Evolutionary conservation across 2,329 filamentous ascomycete genomes (phyloP), one percentile per base, ranked within the genome.

Genomic region (Allantophomopsis lycopodina): DNA sequence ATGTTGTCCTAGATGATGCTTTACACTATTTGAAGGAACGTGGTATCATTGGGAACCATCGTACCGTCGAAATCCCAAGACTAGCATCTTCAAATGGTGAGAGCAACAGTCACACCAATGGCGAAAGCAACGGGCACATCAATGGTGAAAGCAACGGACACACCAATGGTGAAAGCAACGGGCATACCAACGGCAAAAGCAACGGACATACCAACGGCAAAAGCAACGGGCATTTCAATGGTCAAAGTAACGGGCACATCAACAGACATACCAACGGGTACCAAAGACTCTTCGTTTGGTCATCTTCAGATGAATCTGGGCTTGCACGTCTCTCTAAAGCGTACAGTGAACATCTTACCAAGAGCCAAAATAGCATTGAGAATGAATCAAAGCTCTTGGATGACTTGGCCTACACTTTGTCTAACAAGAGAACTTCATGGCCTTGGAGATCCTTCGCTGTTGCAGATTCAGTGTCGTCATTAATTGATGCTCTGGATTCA

Each of bases 1-100:
- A 68, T 45, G 55, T 56, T 2, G 56, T 67, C 3, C 48, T 51
- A 38, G 52, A 57, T 16, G 55, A 52, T 47, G 54, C 51, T 4
- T 42, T 42, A 15, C n/a, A 44, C 39, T 38, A 13, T 28, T 35
- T 11, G 31, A n/a, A n/a, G n/a, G n/a, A n/a, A n/a, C n/a, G n/a
- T n/a, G n/a, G n/a, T n/a, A n/a, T n/a, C n/a, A n/a, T n/a, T n/a
- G 13, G 5, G 35, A 18, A 18, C 14, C 37, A 16, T 17, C 23
- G 6, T 16, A 6, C 5, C 30, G 16, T 30, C 44, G 35, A 45
- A 23, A 16, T 37, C 5, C 43, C 39, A 4, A 45, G 40, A 10
- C 42, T 38, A 31, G 32, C 33, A 18, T 23, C 32, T 6, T 37
- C 36, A 20, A 37, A 39, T 13, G 42, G 37, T 16, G 34, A 36